These are phyloP conservation scores for Fusarium burgessii DNA, from an alignment of 2,329 filamentous ascomycete species.

Conservation along the genomic window DNA sequence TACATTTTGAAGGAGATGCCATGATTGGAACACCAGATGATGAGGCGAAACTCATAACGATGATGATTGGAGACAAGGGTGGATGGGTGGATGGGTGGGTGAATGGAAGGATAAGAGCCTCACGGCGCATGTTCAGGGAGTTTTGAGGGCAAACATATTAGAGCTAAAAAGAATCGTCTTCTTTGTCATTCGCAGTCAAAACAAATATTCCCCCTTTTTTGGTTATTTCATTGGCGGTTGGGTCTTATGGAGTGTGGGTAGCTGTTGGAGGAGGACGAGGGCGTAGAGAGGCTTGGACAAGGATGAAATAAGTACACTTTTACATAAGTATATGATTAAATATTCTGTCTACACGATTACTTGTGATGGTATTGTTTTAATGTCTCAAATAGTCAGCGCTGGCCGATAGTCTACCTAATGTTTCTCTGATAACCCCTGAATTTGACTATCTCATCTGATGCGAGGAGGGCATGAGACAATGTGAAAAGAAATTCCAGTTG, in stretches of 20 bases:
- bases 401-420: not conserved
- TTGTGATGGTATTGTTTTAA: not conserved
- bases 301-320: slow-evolving; percentile 28
- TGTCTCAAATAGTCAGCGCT: not conserved
- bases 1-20: slow-evolving; percentile 3
- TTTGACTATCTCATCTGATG: no score
- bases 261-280: slow-evolving; percentile 10
- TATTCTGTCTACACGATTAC: not conserved
- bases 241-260: slow-evolving; percentile 19
- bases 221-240: slow-evolving; percentile 33
- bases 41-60: slow-evolving; percentile 27
- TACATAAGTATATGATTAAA: not conserved
- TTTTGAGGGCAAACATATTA: slow-evolving; percentile 48
- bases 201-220: slow-evolving; percentile 44
- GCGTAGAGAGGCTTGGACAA: slow-evolving; percentile 20
- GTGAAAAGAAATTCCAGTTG: not conserved
- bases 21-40: slow-evolving; percentile 18
- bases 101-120: slow-evolving; percentile 36
- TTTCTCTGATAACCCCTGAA: not conserved
- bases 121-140: slow-evolving; percentile 48
- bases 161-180: slow-evolving; percentile 47
- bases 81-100: slow-evolving; percentile 16
- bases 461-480: no score
- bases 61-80: slow-evolving; percentile 20
- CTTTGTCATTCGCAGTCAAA: slow-evolving; percentile 43